Evolutionary conservation across 139 green algal species (phyloP).

Genomic region (Volvox africanus): DNA sequence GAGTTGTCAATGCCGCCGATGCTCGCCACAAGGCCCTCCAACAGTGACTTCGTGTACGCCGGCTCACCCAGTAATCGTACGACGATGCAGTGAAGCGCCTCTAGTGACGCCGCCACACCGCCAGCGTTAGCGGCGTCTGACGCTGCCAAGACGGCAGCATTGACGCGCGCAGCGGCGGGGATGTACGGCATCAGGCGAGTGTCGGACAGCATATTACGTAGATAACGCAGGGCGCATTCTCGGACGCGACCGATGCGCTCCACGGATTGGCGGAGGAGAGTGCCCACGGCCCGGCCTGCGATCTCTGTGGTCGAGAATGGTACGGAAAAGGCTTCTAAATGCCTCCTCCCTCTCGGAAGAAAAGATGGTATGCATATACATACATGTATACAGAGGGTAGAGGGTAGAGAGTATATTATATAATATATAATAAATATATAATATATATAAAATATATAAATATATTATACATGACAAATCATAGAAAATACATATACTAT

Average conservation of each 20-base stretch:
- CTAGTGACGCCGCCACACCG: slow-evolving; percentile 10
- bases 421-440: too few species aligned
- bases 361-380: too few species aligned
- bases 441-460: too few species aligned
- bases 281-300: slow-evolving; percentile 38
- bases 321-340: neutral
- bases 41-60: slow-evolving; percentile 42
- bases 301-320: slow-evolving; percentile 36
- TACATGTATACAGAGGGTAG: too few species aligned
- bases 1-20: slow-evolving; percentile 85
- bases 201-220: slow-evolving; percentile 49
- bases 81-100: neutral
- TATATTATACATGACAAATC: too few species aligned
- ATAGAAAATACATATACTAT: too few species aligned
- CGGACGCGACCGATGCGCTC: slow-evolving; percentile 90
- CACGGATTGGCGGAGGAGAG: slow-evolving; percentile 81
- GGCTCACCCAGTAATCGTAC: neutral
- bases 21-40: slow-evolving; percentile 86
- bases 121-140: slow-evolving; percentile 1
- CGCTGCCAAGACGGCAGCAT: neutral
- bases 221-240: slow-evolving; percentile 58
- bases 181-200: neutral
- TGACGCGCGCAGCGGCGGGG: slow-evolving; percentile 1
- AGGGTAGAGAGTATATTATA: too few species aligned
- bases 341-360: neutral